Evolutionary conservation across 345 rosid genomes (phyloP).

Genomic region (Anastatica hierochuntica): DNA sequence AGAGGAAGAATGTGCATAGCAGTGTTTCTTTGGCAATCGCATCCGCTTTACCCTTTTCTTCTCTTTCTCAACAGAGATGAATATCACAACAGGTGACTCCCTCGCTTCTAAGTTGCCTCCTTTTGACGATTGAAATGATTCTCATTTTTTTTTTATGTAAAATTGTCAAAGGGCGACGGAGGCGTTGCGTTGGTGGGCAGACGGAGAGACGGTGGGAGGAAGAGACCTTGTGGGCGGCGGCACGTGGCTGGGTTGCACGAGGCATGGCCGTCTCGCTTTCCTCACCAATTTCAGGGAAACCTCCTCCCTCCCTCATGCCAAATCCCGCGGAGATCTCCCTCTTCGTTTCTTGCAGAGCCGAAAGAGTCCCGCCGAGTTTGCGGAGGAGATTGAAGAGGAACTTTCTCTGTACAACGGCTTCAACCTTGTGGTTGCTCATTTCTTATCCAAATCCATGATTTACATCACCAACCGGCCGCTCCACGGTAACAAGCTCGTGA

Average conservation of each 20-base stretch:
- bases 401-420: constrained; percentile 50
- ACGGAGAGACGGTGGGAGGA: constrained; percentile 57
- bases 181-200: constrained; percentile 62
- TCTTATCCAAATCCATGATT: constrained; percentile 46
- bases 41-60: constrained; percentile 55
- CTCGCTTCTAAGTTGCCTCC: neutral
- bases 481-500: constrained; percentile 19
- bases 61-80: constrained; percentile 80
- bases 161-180: constrained; percentile 42
- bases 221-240: constrained; percentile 69
- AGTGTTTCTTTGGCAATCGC: constrained; percentile 61
- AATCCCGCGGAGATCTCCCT: constrained; percentile 60
- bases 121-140: neutral
- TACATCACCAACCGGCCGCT: constrained; percentile 62
- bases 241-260: constrained; percentile 68
- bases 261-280: constrained; percentile 54
- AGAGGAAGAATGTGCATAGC: constrained; percentile 24
- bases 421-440: constrained; percentile 52
- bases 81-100: constrained; percentile 38
- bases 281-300: constrained; percentile 58
- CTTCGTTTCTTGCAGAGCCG: constrained; percentile 58
- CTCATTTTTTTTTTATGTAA: neutral
- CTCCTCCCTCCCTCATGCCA: constrained; percentile 27
- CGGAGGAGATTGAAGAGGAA: constrained; percentile 41
- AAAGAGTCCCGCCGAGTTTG: constrained; percentile 51